Base-by-base conservation (phyloP, 495 filamentous ascomycete genomes). In the Penicillium angulare region DNA sequence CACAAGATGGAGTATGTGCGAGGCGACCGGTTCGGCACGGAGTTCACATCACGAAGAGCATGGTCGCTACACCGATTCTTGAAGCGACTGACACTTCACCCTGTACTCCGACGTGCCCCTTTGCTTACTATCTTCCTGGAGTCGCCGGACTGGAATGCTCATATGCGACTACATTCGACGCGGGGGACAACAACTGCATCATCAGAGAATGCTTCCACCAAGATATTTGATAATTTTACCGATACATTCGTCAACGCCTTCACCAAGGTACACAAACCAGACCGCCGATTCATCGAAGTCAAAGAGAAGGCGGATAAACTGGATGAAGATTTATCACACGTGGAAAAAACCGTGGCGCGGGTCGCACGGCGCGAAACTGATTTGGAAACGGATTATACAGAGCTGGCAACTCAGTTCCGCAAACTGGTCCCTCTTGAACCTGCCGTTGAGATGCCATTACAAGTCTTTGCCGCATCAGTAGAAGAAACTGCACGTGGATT, bases 161-260 rank as follows among this genome's bases (percentile, higher is more conserved):
- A 89, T 31, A 96, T 98, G 92, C 84, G 86, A 33, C 77, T 79
- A 59, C 82, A 89, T 21, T 80, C 85, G 2, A 73, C 78, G 12
- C 81, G 90, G 40, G 79, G 74, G 17, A 80, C 83, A 26, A 69
- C 64, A 15, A 76, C 71, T 41, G 65, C 75, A 12, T 74, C 76
- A 3, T 79, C 84, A 12, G 70, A 75, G 52, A 73, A 79, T 44
- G 67, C 79, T 0, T 64, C 67, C 29, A 68, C 73, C 13, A 87
- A 90, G 6, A 88, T 97, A 13, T 91, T 98, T 47, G 93, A 98
- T 60, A 89, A 86, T 45, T 87, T 97, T 57, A 88, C 93, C 16
- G 93, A 98, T 64, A 91, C 85, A n/a, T 93, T 97, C 63, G 86
- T 98, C 60, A 98, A 98, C 67, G 90, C 91, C 40, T 97, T 98